phyloP scores from a whole-genome alignment of 1,284 basidiomycete species.

The Ustilago lituana region DNA sequence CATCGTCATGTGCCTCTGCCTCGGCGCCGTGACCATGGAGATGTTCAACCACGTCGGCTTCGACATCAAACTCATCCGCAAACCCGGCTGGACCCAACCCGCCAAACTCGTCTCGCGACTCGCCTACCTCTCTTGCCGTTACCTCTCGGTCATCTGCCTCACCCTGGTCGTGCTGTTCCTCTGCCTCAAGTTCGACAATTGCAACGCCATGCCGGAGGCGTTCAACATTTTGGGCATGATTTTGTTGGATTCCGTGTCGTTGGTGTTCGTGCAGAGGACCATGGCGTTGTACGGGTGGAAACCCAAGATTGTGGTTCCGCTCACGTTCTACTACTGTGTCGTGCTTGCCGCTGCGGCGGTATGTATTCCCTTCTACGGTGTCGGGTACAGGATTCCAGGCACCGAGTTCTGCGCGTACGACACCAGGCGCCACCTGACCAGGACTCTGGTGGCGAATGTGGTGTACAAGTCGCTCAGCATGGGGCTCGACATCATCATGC shows the following conservation, averaged over 20 bases:
- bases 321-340: constrained; percentile 16
- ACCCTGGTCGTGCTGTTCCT: constrained; percentile 22
- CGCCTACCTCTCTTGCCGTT: constrained; percentile 37
- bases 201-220: constrained; percentile 13
- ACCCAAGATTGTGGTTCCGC: constrained; percentile 20
- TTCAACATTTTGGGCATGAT: constrained; percentile 36
- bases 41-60: constrained; percentile 36
- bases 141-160: constrained; percentile 14
- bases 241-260: constrained; percentile 21
- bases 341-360: constrained; percentile 16
- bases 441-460: constrained; percentile 16
- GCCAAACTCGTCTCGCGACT: constrained; percentile 32
- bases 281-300: constrained; percentile 44
- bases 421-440: constrained; percentile 13
- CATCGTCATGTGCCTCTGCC: constrained; percentile 35
- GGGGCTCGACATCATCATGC: constrained; percentile 27
- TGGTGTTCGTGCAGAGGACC: constrained; percentile 41
- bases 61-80: constrained; percentile 35
- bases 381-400: constrained; percentile 25
- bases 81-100: constrained; percentile 35
- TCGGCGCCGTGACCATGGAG: constrained; percentile 33
- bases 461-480: constrained; percentile 33
- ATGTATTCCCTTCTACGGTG: constrained; percentile 35
- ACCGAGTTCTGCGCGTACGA: constrained; percentile 37
- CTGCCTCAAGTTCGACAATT: constrained; percentile 19